Conservation (phyloP, 768 basidiomycete genomes). For the Pseudohyphozyma bogoriensis region DNA sequence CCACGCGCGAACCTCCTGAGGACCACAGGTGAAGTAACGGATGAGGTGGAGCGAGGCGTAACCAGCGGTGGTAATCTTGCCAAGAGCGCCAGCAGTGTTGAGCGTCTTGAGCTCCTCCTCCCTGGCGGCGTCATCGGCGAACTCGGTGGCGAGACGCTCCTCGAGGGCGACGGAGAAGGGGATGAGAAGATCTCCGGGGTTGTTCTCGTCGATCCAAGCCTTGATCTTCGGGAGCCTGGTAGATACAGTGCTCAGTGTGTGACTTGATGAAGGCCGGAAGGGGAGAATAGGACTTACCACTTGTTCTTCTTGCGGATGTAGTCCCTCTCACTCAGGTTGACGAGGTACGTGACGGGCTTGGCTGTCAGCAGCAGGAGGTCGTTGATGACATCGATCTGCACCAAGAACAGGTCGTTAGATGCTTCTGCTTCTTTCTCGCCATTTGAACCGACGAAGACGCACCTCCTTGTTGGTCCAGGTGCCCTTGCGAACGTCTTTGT, state of each 20-base stretch:
- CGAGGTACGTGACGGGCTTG: constrained; percentile 94
- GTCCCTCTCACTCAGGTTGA: constrained; percentile 90
- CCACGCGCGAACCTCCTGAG: constrained; percentile 95
- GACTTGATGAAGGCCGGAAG: not conserved
- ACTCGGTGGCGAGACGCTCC: constrained; percentile 62
- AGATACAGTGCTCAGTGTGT: not conserved
- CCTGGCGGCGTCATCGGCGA: constrained; percentile 49
- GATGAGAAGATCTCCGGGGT: constrained; percentile 88
- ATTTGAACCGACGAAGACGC: constrained; percentile 11
- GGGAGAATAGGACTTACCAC: constrained; percentile 53
- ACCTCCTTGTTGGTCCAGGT: constrained; percentile 98
- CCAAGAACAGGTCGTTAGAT: constrained; percentile 43
- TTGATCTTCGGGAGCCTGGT: constrained; percentile 88
- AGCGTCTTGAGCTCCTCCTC: constrained; percentile 64
- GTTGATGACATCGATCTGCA: constrained; percentile 82
- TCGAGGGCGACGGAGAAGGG: constrained; percentile 95
- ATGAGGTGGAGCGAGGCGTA: constrained; percentile 81
- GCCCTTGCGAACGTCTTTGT: constrained; percentile 81
- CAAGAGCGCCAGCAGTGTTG: constrained; percentile 55
- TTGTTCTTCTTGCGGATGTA: constrained; percentile 98
- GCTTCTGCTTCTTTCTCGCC: constrained; percentile 62
- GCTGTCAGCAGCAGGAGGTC: constrained; percentile 81
- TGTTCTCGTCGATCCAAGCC: constrained; percentile 92
- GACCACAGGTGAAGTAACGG: constrained; percentile 94
- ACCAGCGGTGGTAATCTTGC: constrained; percentile 91